Base-by-base conservation (phyloP, 768 basidiomycete species). In the Leucosporidium creatinivorum region DNA sequence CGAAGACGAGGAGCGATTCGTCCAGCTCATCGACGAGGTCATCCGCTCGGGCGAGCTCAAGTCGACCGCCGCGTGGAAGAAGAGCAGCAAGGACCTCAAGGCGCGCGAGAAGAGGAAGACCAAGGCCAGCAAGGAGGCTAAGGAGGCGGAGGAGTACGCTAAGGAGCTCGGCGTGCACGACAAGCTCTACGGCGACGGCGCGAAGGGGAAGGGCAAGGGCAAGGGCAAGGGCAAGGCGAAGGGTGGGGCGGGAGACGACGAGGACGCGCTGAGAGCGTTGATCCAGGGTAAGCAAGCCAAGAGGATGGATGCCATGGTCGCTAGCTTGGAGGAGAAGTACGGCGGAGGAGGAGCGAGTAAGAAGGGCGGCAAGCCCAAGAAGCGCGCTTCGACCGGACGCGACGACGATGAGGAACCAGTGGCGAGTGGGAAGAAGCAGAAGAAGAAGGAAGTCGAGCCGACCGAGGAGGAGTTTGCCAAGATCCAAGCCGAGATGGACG, bases 1-100 rank as follows among this genome's bases (percentile, higher is more conserved):
- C 69, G 84, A 86, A 8, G 96, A 98, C 78, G 96, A 98, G 77
- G 79, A 85, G 6, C 89, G 96, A 19, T 88, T 97, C 75, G 82
- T 93, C 70, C 72, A 81, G 13, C 77, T 83, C 68, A 82, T 99
- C 66, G 85, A 89, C 28, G 79, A 80, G 13, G 81, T 90, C 64
- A 88, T 98, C 74, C 71, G 80, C 30, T 78, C 84, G 17, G 84
- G 84, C 23, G 82, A 84, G 28, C 80, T 98, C 19, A 77, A 83
- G 13, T 21, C 55, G 1, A 76, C 74, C 4, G 76, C 82, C 3
- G 76, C 80, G 13, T 98, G 94, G 96, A 81, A 82, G 69, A 80
- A 82, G 68, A 84, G 83, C 66, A 83, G 85, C 44, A 87, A 85
- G 76, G 92, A 97, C 76, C 85, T 88, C 78, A 91, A 89, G 78